Evolutionary conservation across 2,329 filamentous ascomycete species (phyloP).

Genomic region (Penicillium brevicompactum): DNA sequence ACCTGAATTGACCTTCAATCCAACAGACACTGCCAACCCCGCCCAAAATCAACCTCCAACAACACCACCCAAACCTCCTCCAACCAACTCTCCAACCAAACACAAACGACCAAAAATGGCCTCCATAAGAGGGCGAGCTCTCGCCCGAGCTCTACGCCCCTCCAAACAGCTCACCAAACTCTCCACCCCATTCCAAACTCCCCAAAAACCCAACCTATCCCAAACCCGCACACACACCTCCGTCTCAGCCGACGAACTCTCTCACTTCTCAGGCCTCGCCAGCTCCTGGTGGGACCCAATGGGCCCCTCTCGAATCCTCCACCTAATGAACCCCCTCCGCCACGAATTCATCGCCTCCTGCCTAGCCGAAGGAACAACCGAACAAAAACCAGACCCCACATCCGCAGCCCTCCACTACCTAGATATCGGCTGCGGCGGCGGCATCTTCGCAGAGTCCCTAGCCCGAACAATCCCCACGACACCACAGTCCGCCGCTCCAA

Average conservation of each 20-base stretch:
- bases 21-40: neutral
- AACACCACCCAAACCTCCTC: neutral
- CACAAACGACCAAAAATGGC: slow-evolving; percentile 12
- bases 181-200: neutral
- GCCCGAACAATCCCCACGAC: slow-evolving; percentile 43
- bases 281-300: slow-evolving; percentile 97
- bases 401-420: slow-evolving; percentile 62
- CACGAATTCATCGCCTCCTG: slow-evolving; percentile 87
- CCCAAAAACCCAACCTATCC: neutral
- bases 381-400: slow-evolving; percentile 29
- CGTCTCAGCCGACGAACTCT: slow-evolving; percentile 85
- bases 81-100: neutral
- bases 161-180: neutral
- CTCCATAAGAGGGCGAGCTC: slow-evolving; percentile 5
- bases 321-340: slow-evolving; percentile 96
- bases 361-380: slow-evolving; percentile 57
- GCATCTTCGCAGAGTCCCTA: slow-evolving; percentile 83
- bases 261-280: slow-evolving; percentile 91
- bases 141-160: slow-evolving; percentile 14
- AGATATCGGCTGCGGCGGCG: slow-evolving; percentile 92
- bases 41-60: slow-evolving; percentile 5
- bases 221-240: slow-evolving; percentile 53
- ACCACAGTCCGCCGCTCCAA: slow-evolving; percentile 16
- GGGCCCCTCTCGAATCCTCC: slow-evolving; percentile 85
- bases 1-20: neutral